These are phyloP conservation scores for Alternaria angustiovoidea DNA, from an alignment of 2,329 filamentous ascomycete genomes.

Conservation along the genomic window DNA sequence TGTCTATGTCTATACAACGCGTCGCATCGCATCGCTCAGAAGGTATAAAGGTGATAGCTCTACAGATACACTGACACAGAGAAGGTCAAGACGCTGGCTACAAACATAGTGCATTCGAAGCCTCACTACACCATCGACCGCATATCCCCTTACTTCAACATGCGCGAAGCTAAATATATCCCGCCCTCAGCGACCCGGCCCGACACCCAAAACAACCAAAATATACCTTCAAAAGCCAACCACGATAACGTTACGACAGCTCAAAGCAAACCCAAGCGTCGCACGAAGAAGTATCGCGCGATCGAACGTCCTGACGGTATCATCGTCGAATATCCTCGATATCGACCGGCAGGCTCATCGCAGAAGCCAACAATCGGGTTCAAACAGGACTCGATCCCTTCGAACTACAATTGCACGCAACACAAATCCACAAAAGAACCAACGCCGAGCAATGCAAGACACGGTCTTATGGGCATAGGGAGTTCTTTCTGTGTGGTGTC, in stretches of 20 bases:
- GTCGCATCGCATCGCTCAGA: neutral
- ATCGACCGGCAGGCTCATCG: constrained; percentile 12
- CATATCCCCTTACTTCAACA: neutral
- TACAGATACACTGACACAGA: neutral
- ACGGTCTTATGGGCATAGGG: neutral
- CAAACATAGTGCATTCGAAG: neutral
- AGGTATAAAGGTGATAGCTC: constrained; percentile 1
- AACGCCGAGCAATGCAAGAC: neutral
- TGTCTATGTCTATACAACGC: neutral
- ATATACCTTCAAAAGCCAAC: neutral
- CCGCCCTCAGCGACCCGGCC: neutral
- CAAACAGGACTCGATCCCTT: constrained; percentile 2
- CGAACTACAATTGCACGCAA: neutral
- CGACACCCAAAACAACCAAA: neutral
- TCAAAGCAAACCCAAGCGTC: constrained; percentile 6
- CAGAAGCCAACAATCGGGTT: constrained; percentile 1
- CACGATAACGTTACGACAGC: constrained; percentile 8
- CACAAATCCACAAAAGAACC: neutral
- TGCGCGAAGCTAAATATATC: neutral
- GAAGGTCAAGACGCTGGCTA: neutral
- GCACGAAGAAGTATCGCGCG: constrained; percentile 19
- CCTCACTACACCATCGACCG: neutral
- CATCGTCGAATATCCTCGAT: constrained; percentile 27
- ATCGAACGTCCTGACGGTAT: constrained; percentile 27
- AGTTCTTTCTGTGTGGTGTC: neutral